Evolutionary conservation across 140 eudicot species (phyloP).

Genomic region (Flaveria floridana): DNA sequence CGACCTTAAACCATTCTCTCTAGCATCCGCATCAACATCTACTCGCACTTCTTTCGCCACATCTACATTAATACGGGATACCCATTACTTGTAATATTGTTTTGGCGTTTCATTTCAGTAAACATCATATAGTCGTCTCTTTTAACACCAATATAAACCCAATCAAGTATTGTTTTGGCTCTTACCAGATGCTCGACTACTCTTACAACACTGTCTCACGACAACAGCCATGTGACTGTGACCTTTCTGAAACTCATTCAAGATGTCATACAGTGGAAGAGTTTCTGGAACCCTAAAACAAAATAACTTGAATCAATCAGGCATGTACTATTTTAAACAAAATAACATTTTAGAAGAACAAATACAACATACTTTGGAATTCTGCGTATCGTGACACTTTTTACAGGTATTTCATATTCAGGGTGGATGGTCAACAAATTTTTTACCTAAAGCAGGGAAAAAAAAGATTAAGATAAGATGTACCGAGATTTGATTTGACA

Average conservation of each 20-base stretch:
- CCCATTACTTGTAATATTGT: not conserved
- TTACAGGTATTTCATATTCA: constrained; percentile 67
- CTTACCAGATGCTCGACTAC: constrained; percentile 38
- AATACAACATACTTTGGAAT: constrained; percentile 62
- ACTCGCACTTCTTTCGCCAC: constrained; percentile 58
- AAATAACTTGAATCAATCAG: constrained; percentile 3
- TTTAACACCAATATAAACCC: too few species aligned
- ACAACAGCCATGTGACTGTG: constrained; percentile 98
- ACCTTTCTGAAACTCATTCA: constrained; percentile 92
- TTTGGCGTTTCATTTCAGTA: not conserved
- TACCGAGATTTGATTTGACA: not conserved
- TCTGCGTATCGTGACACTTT: constrained; percentile 65
- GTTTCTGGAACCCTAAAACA: constrained; percentile 66
- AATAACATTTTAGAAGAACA: not conserved
- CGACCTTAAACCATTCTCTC: constrained; percentile 47
- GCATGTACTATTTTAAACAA: not conserved
- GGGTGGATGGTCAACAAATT: constrained; percentile 75
- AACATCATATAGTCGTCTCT: not conserved
- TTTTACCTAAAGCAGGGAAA: constrained; percentile 43
- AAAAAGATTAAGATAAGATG: not conserved
- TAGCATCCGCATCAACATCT: constrained; percentile 59
- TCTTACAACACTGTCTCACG: constrained; percentile 42
- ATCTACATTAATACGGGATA: constrained; percentile 12
- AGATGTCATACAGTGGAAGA: constrained; percentile 72
- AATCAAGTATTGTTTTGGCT: not conserved